phyloP scores from a whole-genome alignment of 345 rosid genomes.

The Abelmoschus esculentus region DNA sequence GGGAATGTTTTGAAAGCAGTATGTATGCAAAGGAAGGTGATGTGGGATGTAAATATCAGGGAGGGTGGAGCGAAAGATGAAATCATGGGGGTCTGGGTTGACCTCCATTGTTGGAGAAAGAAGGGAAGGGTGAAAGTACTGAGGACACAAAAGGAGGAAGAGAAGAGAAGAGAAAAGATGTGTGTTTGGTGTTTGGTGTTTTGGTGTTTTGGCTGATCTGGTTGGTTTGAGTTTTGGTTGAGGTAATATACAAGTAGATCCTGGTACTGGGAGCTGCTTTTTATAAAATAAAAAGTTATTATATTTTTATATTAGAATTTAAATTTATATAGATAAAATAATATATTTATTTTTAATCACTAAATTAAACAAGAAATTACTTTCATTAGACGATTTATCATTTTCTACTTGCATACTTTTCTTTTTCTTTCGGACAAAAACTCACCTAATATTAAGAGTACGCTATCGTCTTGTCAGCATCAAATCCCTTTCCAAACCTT shows the following conservation, averaged over 20 bases:
- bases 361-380: too few species aligned
- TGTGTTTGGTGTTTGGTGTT: constrained; percentile 17
- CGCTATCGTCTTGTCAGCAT: too few species aligned
- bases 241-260: background rate
- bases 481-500: too few species aligned
- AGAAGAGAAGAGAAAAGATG: background rate
- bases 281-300: too few species aligned
- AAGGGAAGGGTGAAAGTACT: background rate
- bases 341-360: too few species aligned
- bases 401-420: too few species aligned
- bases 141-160: constrained; percentile 11
- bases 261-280: too few species aligned
- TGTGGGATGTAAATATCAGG: constrained; percentile 53
- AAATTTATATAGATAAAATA: too few species aligned
- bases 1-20: constrained; percentile 43
- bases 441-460: too few species aligned
- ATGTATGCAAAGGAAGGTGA: constrained; percentile 49
- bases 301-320: too few species aligned
- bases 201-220: background rate
- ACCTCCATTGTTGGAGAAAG: constrained; percentile 25
- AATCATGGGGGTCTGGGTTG: constrained; percentile 20
- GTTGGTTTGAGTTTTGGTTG: constrained; percentile 18
- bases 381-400: too few species aligned
- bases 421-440: too few species aligned
- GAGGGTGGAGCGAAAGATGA: constrained; percentile 56